phyloP scores from a whole-genome alignment of 2,329 filamentous ascomycete genomes.

The Pestalotiopsis sp. region DNA sequence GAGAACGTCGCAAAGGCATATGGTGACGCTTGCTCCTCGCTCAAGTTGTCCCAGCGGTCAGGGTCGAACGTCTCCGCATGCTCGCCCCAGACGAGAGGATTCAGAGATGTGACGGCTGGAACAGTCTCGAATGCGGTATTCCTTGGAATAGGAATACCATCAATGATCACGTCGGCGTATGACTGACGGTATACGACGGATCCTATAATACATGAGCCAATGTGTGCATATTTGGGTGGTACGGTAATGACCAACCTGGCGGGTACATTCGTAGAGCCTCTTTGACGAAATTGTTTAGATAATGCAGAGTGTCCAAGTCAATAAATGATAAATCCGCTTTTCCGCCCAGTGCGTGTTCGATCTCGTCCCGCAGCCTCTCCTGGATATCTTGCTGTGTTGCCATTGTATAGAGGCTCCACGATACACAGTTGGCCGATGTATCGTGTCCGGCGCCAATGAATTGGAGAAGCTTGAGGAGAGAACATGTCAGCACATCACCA shows the following conservation, averaged over 20 bases:
- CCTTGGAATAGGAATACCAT: slow-evolving; percentile 35
- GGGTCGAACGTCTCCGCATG: slow-evolving; percentile 39
- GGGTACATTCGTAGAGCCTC: slow-evolving; percentile 39
- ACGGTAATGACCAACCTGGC: slow-evolving; percentile 21
- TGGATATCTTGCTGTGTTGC: slow-evolving; percentile 34
- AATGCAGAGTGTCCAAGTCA: slow-evolving; percentile 31
- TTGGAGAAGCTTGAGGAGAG: slow-evolving; percentile 29
- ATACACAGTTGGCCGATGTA: slow-evolving; percentile 36
- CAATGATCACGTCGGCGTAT: slow-evolving; percentile 32
- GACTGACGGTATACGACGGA: slow-evolving; percentile 35
- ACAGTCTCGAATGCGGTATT: slow-evolving; percentile 38
- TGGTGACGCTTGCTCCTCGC: slow-evolving; percentile 27
- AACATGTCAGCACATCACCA: neutral
- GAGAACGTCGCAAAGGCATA: slow-evolving; percentile 32
- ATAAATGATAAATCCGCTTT: slow-evolving; percentile 7
- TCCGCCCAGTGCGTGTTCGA: slow-evolving; percentile 17
- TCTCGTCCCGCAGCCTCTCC: slow-evolving; percentile 34
- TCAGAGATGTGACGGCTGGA: slow-evolving; percentile 37
- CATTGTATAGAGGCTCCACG: slow-evolving; percentile 37
- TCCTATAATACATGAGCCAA: slow-evolving; percentile 13
- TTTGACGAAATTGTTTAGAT: slow-evolving; percentile 39
- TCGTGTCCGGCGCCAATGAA: slow-evolving; percentile 40
- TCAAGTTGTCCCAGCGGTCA: slow-evolving; percentile 36
- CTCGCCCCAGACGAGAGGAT: slow-evolving; percentile 39
- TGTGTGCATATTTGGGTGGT: neutral